Percentiles rank a stretch among this genome's conserved stretches.
Conservation (phyloP, 2,329 filamentous ascomycete species). For the Xylaria sp. region DNA sequence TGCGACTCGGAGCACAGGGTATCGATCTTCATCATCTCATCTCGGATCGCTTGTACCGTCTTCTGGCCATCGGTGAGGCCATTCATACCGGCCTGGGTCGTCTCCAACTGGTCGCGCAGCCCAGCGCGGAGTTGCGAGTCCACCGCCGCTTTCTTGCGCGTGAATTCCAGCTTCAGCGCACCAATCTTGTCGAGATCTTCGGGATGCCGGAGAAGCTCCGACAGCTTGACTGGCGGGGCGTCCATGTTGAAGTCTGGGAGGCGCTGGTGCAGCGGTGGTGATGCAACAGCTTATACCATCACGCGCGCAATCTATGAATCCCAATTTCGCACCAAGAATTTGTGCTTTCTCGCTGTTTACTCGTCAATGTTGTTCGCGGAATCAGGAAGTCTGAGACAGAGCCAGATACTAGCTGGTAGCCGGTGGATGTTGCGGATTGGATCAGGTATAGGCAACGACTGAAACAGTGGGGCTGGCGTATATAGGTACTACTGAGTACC, state of each 20-base stretch:
- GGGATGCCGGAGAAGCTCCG: conserved; percentile 90
- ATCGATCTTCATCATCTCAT: conserved; percentile 99
- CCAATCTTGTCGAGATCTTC: conserved; percentile 97
- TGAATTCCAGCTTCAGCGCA: conserved; percentile 87
- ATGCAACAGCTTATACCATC: conserved; percentile 35
- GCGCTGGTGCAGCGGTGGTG: conserved; percentile 36
- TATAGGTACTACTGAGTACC: too few species aligned
- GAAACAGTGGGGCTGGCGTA: not conserved
- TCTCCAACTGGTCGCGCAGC: conserved; percentile 89
- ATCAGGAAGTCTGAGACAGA: not conserved
- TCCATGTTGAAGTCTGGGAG: conserved; percentile 56
- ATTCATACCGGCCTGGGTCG: conserved; percentile 90
- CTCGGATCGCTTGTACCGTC: conserved; percentile 90
- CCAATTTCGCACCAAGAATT: not conserved
- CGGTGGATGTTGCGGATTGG: not conserved
- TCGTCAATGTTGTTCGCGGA: not conserved
- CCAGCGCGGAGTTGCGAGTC: conserved; percentile 89
- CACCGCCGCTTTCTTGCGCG: conserved; percentile 89
- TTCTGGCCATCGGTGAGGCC: conserved; percentile 89
- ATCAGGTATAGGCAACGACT: too few species aligned
- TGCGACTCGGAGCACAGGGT: conserved; percentile 96
- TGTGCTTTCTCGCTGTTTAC: not conserved
- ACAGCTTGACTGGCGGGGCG: conserved; percentile 77
- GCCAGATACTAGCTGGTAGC: not conserved
- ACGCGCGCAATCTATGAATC: conserved; percentile 19